Conservation (phyloP, 2,329 filamentous ascomycete genomes). For the Emmonsiellopsis sp. region DNA sequence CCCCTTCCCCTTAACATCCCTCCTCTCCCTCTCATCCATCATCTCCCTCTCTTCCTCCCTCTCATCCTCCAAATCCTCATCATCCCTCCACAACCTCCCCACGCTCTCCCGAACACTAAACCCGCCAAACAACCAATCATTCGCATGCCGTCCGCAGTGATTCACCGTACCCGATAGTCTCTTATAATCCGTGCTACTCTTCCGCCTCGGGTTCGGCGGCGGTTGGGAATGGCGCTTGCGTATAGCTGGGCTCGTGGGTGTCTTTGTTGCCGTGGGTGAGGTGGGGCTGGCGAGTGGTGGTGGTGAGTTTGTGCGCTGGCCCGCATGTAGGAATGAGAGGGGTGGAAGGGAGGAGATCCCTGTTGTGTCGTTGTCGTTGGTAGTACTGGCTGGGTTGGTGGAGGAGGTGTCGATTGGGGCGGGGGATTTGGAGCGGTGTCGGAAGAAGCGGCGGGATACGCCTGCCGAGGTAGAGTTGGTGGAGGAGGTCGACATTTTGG, state of each 20-base stretch:
- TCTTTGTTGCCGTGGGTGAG: background rate
- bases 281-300: conserved; percentile 10
- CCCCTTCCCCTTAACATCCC: background rate
- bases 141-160: conserved; percentile 41
- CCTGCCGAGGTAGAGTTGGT: conserved; percentile 1
- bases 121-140: conserved; percentile 44
- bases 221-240: conserved; percentile 10
- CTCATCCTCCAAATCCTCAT: conserved; percentile 10
- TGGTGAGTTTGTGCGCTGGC: conserved; percentile 12
- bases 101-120: conserved; percentile 39
- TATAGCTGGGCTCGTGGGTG: background rate
- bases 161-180: conserved; percentile 33
- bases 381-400: conserved; percentile 11
- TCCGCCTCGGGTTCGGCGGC: background rate
- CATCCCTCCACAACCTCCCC: conserved; percentile 22
- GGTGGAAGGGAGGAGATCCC: background rate
- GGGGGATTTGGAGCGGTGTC: conserved; percentile 16
- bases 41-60: background rate
- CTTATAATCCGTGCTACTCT: conserved; percentile 24
- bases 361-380: conserved; percentile 2
- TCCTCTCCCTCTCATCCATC: background rate
- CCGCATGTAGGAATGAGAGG: conserved; percentile 4
- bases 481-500: background rate
- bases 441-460: conserved; percentile 11
- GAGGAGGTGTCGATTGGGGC: conserved; percentile 12